Base-by-base conservation (phyloP, 176 grass and related monocot genomes). In the Triticum monococcum region DNA sequence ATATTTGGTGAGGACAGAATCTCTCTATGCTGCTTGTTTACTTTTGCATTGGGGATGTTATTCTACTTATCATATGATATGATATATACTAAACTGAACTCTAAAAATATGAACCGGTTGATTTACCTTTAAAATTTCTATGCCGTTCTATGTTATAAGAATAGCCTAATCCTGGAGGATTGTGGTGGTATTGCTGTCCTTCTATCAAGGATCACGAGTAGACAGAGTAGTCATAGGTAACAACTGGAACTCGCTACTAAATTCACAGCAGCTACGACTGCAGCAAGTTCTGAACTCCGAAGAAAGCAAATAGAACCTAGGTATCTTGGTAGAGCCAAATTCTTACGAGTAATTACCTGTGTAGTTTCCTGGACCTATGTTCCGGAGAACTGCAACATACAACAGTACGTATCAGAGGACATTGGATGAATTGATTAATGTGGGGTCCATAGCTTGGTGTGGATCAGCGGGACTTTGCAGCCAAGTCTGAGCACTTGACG, bases 1-100 rank as follows among this genome's bases (percentile, higher is more conserved):
- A 70, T 92, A 91, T 91, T 78, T 98, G 90, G 97, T 98, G 36
- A 88, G 57, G n/a, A 28, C 25, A 40, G 50, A 83, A 83, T 81
- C 54, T 81, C 54, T 69, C 43, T 43, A 11, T 43, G 72, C 26
- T 38, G 12, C 50, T 76, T 88, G 17, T 24, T 79, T 88, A 67
- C 26, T 23, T 68, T 75, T 75, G 65, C 50, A 73, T 38, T 79
- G 28, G 36, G 37, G 24, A 48, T 83, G 9, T 50, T 11, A 71
- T 79, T 70, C 38, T 22, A 26, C 40, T 56, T 40, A 72, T 59
- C 17, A 54, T 35, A 43, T 43, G 70, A 59, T 65, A 52, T 68
- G 36, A 13, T 66, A 62, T 90, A 20, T 72, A 57, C 18, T 66
- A 75, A 86, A 56, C 28, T 74, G 3, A 50, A 83, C 18, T 61